phyloP scores from a whole-genome alignment of 257 asterid genomes.

The Petrea volubilis region DNA sequence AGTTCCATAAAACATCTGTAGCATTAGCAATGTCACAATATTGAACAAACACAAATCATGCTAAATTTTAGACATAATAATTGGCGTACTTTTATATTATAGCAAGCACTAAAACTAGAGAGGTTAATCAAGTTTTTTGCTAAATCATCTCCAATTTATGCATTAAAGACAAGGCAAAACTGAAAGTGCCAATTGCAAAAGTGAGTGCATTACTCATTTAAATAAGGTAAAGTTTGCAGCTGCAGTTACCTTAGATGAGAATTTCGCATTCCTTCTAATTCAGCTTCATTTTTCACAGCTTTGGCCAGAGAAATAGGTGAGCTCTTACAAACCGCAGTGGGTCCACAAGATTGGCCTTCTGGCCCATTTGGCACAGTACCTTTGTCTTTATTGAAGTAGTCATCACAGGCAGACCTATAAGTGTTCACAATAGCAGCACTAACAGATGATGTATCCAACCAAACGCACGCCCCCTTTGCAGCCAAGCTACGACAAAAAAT shows the following conservation, averaged over 20 bases:
- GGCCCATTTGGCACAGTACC: constrained; percentile 23
- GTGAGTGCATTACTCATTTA: background rate
- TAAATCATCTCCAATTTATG: background rate
- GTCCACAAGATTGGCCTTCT: constrained; percentile 39
- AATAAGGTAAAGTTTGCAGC: background rate
- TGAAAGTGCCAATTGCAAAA: constrained; percentile 4
- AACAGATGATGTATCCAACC: constrained; percentile 86
- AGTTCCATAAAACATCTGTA: background rate
- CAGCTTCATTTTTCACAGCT: constrained; percentile 95
- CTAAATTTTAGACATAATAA: background rate
- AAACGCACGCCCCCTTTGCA: constrained; percentile 70
- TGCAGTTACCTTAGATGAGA: constrained; percentile 80
- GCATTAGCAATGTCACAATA: background rate
- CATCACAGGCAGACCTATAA: constrained; percentile 65
- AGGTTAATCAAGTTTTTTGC: background rate
- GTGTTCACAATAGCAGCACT: constrained; percentile 83
- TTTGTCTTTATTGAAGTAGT: constrained; percentile 37
- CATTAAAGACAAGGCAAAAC: background rate
- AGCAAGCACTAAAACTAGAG: background rate
- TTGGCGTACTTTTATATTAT: background rate
- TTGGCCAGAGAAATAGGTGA: constrained; percentile 87
- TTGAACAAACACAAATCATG: background rate
- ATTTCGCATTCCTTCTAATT: constrained; percentile 86
- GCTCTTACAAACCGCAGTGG: constrained; percentile 52
- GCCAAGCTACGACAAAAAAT: constrained; percentile 66